A percentile compares a stretch with the other conserved stretches of the same genome.
phyloP scores from a whole-genome alignment of 2,329 filamentous ascomycete species.

The Orbilia ellipsospora region DNA sequence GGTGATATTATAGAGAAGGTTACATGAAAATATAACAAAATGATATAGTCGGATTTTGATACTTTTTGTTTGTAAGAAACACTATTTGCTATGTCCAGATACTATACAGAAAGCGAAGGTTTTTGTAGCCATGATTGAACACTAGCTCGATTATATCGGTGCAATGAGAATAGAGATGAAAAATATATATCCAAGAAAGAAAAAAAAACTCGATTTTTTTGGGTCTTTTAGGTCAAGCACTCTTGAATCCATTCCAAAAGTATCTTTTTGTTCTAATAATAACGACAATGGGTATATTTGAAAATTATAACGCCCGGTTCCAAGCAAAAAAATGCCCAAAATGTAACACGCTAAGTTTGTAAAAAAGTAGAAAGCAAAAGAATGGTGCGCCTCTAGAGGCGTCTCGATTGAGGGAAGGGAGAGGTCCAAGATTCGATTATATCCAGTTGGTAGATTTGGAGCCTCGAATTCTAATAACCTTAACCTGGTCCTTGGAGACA shows the following conservation, averaged over 20 bases:
- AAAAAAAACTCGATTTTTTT: too few species aligned
- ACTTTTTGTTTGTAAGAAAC: too few species aligned
- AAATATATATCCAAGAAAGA: too few species aligned
- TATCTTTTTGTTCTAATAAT: not conserved
- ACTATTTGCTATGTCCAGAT: too few species aligned
- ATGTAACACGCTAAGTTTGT: constrained; percentile 18
- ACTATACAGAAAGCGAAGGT: too few species aligned
- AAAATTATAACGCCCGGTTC: constrained; percentile 39
- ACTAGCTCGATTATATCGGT: too few species aligned
- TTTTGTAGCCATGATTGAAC: too few species aligned
- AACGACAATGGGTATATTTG: constrained; percentile 30
- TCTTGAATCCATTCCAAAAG: not conserved
- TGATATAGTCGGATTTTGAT: too few species aligned
- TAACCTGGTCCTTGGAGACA: constrained; percentile 51
- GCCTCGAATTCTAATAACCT: constrained; percentile 43
- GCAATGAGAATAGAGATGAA: too few species aligned
- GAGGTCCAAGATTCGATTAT: not conserved
- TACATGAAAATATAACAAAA: too few species aligned
- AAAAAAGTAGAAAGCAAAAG: constrained; percentile 26
- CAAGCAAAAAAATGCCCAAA: constrained; percentile 8
- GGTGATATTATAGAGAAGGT: too few species aligned
- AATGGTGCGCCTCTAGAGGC: not conserved
- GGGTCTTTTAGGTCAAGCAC: too few species aligned
- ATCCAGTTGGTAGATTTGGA: constrained; percentile 46
- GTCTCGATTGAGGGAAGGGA: not conserved